Evolutionary conservation across 2,329 filamentous ascomycete genomes (phyloP).

Genomic region (Alternaria longipes): DNA sequence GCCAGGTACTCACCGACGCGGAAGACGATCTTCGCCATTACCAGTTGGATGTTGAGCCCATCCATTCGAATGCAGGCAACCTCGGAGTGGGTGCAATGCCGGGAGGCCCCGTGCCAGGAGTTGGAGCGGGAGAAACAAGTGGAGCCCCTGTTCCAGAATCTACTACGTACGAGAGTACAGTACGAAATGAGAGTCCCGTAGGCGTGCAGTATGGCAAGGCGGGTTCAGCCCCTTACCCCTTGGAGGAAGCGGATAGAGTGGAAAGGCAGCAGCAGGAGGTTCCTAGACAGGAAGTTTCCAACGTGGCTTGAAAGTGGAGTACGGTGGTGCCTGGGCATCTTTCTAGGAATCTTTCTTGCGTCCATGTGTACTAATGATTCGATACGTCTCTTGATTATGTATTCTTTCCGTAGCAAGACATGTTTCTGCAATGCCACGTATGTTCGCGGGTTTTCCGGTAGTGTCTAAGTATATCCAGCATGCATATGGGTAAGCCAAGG

Average conservation of each 20-base stretch:
- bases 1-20: conserved; percentile 89
- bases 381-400: conserved; percentile 11
- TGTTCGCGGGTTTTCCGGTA: not conserved
- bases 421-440: not conserved
- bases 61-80: conserved; percentile 59
- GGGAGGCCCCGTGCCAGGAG: conserved; percentile 22
- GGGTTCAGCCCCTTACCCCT: conserved; percentile 40
- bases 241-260: conserved; percentile 42
- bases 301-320: conserved; percentile 16
- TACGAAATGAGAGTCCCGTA: conserved; percentile 33
- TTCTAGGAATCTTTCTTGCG: conserved; percentile 13
- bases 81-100: conserved; percentile 61
- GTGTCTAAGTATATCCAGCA: not conserved
- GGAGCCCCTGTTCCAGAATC: conserved; percentile 15
- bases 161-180: conserved; percentile 13
- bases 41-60: conserved; percentile 65
- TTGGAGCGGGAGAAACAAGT: not conserved
- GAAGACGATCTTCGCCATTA: conserved; percentile 87
- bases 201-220: conserved; percentile 35
- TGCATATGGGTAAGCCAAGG: not conserved
- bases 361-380: conserved; percentile 30
- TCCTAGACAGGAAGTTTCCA: conserved; percentile 16
- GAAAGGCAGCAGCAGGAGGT: conserved; percentile 29
- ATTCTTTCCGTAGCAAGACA: not conserved
- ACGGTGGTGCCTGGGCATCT: not conserved